These are phyloP conservation scores for Chaetomium olivaceum DNA, from an alignment of 2,329 filamentous ascomycete genomes.

Conservation along the genomic window DNA sequence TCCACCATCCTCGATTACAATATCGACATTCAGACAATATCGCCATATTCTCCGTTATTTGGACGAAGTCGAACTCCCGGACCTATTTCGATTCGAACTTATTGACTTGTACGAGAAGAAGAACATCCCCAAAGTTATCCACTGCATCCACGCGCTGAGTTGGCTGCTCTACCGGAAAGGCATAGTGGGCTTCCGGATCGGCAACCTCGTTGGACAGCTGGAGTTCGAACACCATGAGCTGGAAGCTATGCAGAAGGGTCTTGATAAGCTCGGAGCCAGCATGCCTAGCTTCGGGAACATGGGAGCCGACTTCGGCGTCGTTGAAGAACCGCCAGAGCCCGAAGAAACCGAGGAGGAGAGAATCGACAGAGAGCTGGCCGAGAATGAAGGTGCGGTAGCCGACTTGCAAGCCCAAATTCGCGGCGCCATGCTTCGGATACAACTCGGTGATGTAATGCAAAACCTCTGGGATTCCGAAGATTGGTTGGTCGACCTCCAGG, in stretches of 20 bases:
- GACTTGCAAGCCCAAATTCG: slow-evolving; percentile 87
- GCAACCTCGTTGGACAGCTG: slow-evolving; percentile 92
- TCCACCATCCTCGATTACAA: slow-evolving; percentile 80
- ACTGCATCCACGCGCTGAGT: slow-evolving; percentile 95
- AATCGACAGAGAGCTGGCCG: slow-evolving; percentile 75
- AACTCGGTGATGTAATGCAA: slow-evolving; percentile 82
- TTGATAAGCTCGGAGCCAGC: slow-evolving; percentile 90
- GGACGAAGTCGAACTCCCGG: slow-evolving; percentile 86
- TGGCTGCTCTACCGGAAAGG: slow-evolving; percentile 97
- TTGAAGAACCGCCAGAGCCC: slow-evolving; percentile 68
- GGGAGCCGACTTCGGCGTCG: slow-evolving; percentile 90
- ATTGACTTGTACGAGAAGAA: slow-evolving; percentile 99
- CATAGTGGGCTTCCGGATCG: slow-evolving; percentile 92
- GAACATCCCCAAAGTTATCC: slow-evolving; percentile 98
- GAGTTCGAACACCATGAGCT: slow-evolving; percentile 98
- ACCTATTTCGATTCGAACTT: slow-evolving; percentile 94
- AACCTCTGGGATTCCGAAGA: slow-evolving; percentile 84
- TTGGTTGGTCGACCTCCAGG: slow-evolving; percentile 77
- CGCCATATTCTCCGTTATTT: slow-evolving; percentile 89
- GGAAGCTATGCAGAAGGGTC: slow-evolving; percentile 92
- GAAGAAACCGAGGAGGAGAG: slow-evolving; percentile 90
- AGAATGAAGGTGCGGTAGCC: slow-evolving; percentile 69
- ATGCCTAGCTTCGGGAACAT: slow-evolving; percentile 99
- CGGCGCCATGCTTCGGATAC: slow-evolving; percentile 75
- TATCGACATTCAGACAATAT: slow-evolving; percentile 98